These are phyloP conservation scores for Eleusine coracana DNA, from an alignment of 176 grass and related monocot genomes.

Conservation along the genomic window DNA sequence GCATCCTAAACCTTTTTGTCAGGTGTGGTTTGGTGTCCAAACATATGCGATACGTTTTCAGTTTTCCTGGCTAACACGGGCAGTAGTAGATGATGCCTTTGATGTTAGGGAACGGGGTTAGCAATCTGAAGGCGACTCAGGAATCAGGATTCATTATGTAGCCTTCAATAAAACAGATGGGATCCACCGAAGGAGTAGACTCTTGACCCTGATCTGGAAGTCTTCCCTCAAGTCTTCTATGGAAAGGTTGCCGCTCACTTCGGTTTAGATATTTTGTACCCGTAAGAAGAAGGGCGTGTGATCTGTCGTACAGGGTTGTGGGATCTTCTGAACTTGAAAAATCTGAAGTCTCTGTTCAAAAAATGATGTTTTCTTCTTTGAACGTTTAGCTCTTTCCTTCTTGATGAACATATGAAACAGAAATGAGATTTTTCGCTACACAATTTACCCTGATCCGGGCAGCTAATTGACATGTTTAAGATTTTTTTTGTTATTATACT, in stretches of 20 bases:
- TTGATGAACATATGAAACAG: neutral
- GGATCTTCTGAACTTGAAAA: neutral
- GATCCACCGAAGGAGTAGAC: neutral
- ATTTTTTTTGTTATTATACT: neutral
- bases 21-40: conserved; percentile 19
- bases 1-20: neutral
- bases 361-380: neutral
- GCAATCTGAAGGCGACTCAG: neutral
- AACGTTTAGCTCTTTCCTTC: neutral
- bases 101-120: conserved; percentile 2
- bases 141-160: neutral
- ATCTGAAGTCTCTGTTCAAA: neutral
- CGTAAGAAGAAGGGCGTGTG: neutral
- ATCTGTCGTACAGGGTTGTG: neutral
- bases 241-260: neutral
- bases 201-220: neutral
- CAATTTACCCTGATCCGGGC: neutral
- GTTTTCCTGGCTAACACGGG: conserved; percentile 1
- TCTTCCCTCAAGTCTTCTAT: conserved; percentile 23
- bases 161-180: neutral
- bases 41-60: neutral
- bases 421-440: too few species aligned
- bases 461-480: neutral
- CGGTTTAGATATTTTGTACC: neutral
- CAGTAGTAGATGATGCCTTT: conserved; percentile 9